These are phyloP conservation scores for Ephemerocybe angulata DNA, from an alignment of 768 basidiomycete genomes.

Conservation along the genomic window DNA sequence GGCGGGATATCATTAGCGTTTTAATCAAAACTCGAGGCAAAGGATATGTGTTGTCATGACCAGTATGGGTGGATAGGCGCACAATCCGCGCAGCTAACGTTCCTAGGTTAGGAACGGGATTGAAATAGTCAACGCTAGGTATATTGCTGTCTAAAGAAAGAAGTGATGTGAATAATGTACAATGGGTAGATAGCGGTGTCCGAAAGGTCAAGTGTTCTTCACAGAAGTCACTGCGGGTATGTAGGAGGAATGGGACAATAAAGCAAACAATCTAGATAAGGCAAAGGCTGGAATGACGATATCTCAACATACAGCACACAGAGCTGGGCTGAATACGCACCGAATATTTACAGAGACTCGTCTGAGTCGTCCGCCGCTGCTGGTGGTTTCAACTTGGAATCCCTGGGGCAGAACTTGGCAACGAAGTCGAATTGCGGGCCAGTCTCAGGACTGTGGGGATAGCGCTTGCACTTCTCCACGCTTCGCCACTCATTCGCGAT, in stretches of 20 bases:
- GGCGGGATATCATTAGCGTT: no score
- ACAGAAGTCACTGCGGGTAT: no score
- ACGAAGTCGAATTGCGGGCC: conserved; percentile 78
- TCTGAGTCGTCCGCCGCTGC: conserved; percentile 4
- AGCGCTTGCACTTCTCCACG: conserved; percentile 74
- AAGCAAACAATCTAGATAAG: background rate
- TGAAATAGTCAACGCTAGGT: background rate
- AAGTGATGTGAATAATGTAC: background rate
- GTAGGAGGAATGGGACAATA: no score
- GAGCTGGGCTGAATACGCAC: background rate
- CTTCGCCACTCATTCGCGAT: conserved; percentile 69
- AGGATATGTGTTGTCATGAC: conserved; percentile 1
- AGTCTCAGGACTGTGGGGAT: conserved; percentile 76
- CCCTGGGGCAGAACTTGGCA: conserved; percentile 41
- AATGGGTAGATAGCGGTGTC: background rate
- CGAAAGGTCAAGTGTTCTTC: background rate
- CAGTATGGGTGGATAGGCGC: background rate
- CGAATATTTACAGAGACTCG: background rate
- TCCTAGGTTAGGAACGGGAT: background rate
- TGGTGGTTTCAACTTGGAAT: conserved; percentile 9
- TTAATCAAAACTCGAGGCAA: background rate
- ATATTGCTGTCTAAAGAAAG: background rate
- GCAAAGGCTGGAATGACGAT: background rate
- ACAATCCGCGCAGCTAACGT: background rate
- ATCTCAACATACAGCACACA: background rate